Base-by-base conservation (phyloP, 106 monocot species). In the Hemerocallis citrina region DNA sequence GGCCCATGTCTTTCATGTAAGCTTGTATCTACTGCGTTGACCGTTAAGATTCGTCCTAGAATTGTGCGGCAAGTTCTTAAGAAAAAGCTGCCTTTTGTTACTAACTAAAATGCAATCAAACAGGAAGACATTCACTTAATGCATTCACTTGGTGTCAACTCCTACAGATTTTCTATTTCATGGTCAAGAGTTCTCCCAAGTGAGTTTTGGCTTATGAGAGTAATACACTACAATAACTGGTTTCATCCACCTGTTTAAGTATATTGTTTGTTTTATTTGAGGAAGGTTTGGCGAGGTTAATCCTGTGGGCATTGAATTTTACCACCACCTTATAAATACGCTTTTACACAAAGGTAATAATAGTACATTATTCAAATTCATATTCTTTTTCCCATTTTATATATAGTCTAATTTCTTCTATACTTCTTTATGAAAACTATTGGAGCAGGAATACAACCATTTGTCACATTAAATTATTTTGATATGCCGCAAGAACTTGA, bases 151-250 rank as follows among this genome's bases (percentile, higher is more conserved):
- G 78, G 82, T 9, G 61, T 73, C 1, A 67, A 74, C 33, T 54
- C 74, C 0, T 78, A 83, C 35, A 73, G 83, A 14, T 78, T 83
- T 56, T 83, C 83, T 10, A 71, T 83, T 30, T 67, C 83, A 31
- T 83, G 83, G 83, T 65, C 83, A 8, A 70, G 83, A 73, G 47
- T 83, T 59, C 67, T 83, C 15, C 83, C 83, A 38, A 71, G 83
- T 83, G 49, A 77, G 77, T 59, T 55, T n/a, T 1, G n/a, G n/a
- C 3, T 0, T 6, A 5, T 8, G 31, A 8, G 55, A 30, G 33
- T 28, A n/a, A n/a, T 55, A n/a, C 31, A 31, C 3, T 55, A 1
- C 17, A 33, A 16, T 17, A 1, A 0, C 16, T 55, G 1, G 1
- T 16, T 17, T 19, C 15, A 55, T 32, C 33, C 3, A 55, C n/a